Conservation (phyloP, 768 basidiomycete genomes). For the Lactifluus volemus region DNA sequence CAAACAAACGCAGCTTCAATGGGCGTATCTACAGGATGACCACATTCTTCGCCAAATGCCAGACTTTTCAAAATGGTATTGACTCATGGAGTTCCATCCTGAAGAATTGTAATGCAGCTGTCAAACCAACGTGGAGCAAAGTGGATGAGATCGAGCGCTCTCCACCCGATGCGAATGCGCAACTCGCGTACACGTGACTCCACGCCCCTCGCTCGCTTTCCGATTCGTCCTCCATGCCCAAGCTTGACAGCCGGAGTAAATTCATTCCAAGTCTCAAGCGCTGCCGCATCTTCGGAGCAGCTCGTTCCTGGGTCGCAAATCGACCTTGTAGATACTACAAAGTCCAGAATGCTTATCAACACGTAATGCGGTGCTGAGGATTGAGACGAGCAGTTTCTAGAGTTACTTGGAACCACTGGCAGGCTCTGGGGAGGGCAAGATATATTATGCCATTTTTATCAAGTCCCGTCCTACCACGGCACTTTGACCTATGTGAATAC, state of each 20-base stretch:
- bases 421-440: too few relatives aligned
- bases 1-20: neutral
- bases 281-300: neutral
- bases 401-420: too few relatives aligned
- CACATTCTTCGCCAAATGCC: slow-evolving; percentile 43
- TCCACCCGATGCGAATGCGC: slow-evolving; percentile 60
- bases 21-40: slow-evolving; percentile 7
- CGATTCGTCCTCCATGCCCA: slow-evolving; percentile 24
- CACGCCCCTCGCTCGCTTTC: slow-evolving; percentile 24
- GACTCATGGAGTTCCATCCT: too few relatives aligned
- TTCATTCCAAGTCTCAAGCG: slow-evolving; percentile 22
- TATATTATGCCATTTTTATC: too few relatives aligned
- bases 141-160: slow-evolving; percentile 55
- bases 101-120: too few relatives aligned
- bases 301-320: neutral
- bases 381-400: too few relatives aligned
- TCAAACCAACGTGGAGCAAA: slow-evolving; percentile 46
- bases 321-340: neutral
- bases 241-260: slow-evolving; percentile 29
- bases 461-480: too few relatives aligned
- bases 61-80: slow-evolving; percentile 61
- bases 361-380: too few relatives aligned
- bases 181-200: slow-evolving; percentile 29
- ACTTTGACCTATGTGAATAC: too few relatives aligned
- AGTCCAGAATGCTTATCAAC: too few relatives aligned